phyloP scores from a whole-genome alignment of 352 stramenopile species.

The Phytophthora rubi region DNA sequence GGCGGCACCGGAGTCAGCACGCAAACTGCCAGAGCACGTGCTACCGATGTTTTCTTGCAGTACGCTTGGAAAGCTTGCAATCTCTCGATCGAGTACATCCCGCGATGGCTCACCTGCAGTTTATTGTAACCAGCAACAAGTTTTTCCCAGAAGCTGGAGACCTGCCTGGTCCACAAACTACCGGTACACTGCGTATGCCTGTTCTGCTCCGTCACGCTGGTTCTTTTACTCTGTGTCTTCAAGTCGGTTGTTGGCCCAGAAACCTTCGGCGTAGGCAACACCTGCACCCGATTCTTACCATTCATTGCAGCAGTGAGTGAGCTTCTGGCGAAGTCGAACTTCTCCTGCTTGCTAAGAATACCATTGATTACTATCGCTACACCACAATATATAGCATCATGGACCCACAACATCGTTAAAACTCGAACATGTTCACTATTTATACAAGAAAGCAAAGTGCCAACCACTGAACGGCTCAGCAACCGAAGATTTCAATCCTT shows the following conservation, averaged over 20 bases:
- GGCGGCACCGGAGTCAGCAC: slow-evolving; percentile 11
- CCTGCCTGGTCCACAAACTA: background rate
- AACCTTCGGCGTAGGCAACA: slow-evolving; percentile 1
- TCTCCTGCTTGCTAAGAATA: background rate
- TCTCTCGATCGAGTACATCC: background rate
- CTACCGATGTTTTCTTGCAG: slow-evolving; percentile 15
- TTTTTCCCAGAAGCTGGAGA: background rate
- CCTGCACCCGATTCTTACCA: slow-evolving; percentile 2
- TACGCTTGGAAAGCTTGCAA: slow-evolving; percentile 24
- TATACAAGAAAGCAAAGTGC: too few species aligned
- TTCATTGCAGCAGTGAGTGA: background rate
- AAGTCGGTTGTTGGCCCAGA: background rate
- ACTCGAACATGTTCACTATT: too few species aligned
- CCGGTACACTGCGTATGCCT: background rate
- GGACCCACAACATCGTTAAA: too few species aligned
- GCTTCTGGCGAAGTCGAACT: background rate
- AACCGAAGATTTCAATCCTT: background rate
- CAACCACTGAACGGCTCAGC: too few species aligned
- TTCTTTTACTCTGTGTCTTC: background rate
- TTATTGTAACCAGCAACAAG: background rate
- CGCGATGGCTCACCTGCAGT: slow-evolving; percentile 36
- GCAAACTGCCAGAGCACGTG: slow-evolving; percentile 9
- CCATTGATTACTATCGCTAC: background rate
- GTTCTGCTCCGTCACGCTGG: slow-evolving; percentile 4
- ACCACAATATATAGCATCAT: background rate